Percentiles rank a stretch among this genome's conserved stretches.
phyloP scores from a whole-genome alignment of 495 filamentous ascomycete genomes.

The Talaromyces adpressus region DNA sequence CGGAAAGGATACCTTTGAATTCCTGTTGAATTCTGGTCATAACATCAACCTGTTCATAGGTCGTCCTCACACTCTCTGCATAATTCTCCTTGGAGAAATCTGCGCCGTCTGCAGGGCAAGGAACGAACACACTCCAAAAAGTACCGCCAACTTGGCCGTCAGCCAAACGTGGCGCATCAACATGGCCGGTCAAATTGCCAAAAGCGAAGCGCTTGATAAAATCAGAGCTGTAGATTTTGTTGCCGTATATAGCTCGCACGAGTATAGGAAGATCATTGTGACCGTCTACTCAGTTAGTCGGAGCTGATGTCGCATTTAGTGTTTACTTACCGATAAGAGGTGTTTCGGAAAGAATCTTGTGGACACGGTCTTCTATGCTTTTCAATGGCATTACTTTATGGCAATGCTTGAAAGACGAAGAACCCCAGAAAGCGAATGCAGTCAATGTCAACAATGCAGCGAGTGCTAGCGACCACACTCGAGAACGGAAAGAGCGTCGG shows the following conservation, averaged over 20 bases:
- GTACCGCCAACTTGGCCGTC: constrained; percentile 51
- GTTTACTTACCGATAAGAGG: constrained; percentile 65
- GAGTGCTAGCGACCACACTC: not conserved
- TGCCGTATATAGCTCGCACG: constrained; percentile 59
- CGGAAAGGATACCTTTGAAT: constrained; percentile 64
- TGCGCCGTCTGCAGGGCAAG: constrained; percentile 62
- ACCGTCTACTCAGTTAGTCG: constrained; percentile 55
- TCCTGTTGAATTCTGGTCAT: constrained; percentile 58
- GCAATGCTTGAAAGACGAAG: not conserved
- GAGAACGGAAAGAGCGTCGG: not conserved
- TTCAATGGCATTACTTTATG: constrained; percentile 1
- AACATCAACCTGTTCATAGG: constrained; percentile 79
- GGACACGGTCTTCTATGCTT: constrained; percentile 55
- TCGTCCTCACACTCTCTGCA: constrained; percentile 54
- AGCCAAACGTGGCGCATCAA: constrained; percentile 65
- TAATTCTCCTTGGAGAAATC: constrained; percentile 75
- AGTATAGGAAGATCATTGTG: constrained; percentile 84
- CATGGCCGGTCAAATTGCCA: constrained; percentile 61
- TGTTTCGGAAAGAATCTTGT: constrained; percentile 60
- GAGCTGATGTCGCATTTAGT: constrained; percentile 2
- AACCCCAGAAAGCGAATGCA: not conserved
- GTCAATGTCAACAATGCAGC: not conserved
- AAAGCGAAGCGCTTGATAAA: constrained; percentile 65
- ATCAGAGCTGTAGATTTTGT: constrained; percentile 67
- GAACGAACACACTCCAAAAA: constrained; percentile 87